A percentile compares a stretch with the other conserved stretches of the same genome.
phyloP scores from a whole-genome alignment of 352 stramenopile genomes.

The Phytopythium oedochilum region DNA sequence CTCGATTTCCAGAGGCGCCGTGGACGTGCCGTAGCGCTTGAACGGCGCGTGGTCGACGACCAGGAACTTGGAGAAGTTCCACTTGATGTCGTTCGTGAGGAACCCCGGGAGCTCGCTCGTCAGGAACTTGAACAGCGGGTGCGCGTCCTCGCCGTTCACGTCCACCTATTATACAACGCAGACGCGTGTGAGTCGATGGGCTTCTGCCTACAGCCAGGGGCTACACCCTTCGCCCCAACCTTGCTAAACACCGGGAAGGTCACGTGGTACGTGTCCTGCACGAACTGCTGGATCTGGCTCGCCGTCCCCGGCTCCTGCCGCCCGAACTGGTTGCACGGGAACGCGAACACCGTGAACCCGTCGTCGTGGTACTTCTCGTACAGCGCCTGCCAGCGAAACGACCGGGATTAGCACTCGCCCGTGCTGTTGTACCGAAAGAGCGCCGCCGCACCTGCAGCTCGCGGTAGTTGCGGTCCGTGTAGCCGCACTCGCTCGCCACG shows the following conservation, averaged over 20 bases:
- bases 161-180: slow-evolving; percentile 90
- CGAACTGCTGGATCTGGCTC: slow-evolving; percentile 74
- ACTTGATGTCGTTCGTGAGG: slow-evolving; percentile 77
- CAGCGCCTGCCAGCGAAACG: slow-evolving; percentile 20
- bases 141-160: slow-evolving; percentile 89
- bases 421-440: too few relatives aligned
- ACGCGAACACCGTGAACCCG: slow-evolving; percentile 88
- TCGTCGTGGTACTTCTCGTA: slow-evolving; percentile 71
- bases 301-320: slow-evolving; percentile 79
- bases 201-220: too few relatives aligned
- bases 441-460: slow-evolving; percentile 51
- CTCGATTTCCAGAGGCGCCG: slow-evolving; percentile 61
- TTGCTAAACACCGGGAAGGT: slow-evolving; percentile 88
- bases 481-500: slow-evolving; percentile 74
- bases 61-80: slow-evolving; percentile 89
- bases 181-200: too few relatives aligned
- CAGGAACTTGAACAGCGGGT: slow-evolving; percentile 90
- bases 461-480: slow-evolving; percentile 80
- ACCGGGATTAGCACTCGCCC: too few relatives aligned
- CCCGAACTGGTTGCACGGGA: slow-evolving; percentile 97
- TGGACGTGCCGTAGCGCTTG: slow-evolving; percentile 67
- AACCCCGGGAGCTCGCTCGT: slow-evolving; percentile 66
- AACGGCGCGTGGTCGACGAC: slow-evolving; percentile 65
- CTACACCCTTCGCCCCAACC: too few relatives aligned
- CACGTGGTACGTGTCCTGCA: slow-evolving; percentile 62